Conservation (phyloP, 2,329 filamentous ascomycete species). For the Penicillium sp. region DNA sequence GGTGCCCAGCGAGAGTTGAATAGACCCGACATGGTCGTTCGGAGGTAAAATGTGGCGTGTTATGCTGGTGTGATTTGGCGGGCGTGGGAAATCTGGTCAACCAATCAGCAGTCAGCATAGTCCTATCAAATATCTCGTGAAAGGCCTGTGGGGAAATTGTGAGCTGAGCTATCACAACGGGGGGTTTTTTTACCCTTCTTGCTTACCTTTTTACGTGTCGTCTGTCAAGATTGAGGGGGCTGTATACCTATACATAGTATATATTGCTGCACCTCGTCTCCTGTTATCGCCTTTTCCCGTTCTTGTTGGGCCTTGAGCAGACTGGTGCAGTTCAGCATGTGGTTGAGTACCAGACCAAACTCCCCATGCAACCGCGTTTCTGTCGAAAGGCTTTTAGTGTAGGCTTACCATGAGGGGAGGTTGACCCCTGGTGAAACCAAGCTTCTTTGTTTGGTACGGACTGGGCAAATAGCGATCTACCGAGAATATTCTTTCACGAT, state of each 20-base stretch:
- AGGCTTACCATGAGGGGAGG: background rate
- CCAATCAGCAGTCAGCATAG: background rate
- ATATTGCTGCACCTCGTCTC: background rate
- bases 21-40: constrained; percentile 11
- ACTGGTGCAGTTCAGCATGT: background rate
- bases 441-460: background rate
- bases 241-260: background rate
- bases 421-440: too few relatives aligned
- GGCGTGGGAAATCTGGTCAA: background rate
- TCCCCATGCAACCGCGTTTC: background rate
- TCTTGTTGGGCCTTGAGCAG: background rate
- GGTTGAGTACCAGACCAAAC: background rate
- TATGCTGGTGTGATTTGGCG: background rate
- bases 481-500: background rate
- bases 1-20: constrained; percentile 28
- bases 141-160: background rate
- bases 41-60: background rate
- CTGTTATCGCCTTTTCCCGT: background rate
- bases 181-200: background rate
- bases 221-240: background rate
- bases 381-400: background rate
- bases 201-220: background rate
- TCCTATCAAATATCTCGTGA: background rate
- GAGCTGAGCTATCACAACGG: background rate
- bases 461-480: background rate